These are phyloP conservation scores for Geranium rotundifolium DNA, from an alignment of 345 rosid species.

Conservation along the genomic window DNA sequence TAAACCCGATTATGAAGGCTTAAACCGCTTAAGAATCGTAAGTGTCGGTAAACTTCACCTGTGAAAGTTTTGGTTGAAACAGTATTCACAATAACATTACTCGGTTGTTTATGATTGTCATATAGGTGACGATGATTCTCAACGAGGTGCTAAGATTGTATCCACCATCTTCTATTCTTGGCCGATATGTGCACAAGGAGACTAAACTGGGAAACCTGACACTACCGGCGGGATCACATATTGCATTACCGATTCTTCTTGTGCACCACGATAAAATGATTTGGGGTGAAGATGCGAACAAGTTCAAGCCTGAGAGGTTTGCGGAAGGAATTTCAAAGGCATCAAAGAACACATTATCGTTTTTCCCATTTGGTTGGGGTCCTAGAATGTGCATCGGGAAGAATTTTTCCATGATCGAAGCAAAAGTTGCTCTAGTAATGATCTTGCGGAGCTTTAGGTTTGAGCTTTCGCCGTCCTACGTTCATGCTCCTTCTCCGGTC, in stretches of 20 bases:
- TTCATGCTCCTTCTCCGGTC: too few species aligned
- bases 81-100: too few species aligned
- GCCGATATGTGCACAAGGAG: constrained; percentile 2
- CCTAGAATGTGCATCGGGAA: constrained; percentile 12
- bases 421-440: constrained; percentile 41
- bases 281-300: constrained; percentile 17
- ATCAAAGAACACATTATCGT: constrained; percentile 14
- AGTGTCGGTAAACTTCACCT: too few species aligned
- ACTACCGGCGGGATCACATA: constrained; percentile 10
- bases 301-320: constrained; percentile 21
- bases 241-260: constrained; percentile 8
- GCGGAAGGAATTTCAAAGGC: constrained; percentile 28
- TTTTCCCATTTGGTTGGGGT: constrained; percentile 24
- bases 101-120: too few species aligned
- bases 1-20: too few species aligned
- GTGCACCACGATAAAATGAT: constrained; percentile 14
- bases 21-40: too few species aligned
- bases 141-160: constrained; percentile 19
- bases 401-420: constrained; percentile 43
- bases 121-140: constrained; percentile 15
- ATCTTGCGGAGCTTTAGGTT: constrained; percentile 33
- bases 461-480: constrained; percentile 38
- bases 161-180: background rate
- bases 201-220: constrained; percentile 11
- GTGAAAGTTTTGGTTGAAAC: too few species aligned